Base-by-base conservation (phyloP, 148 eudicot species). In the Vaccinium corymbosum region DNA sequence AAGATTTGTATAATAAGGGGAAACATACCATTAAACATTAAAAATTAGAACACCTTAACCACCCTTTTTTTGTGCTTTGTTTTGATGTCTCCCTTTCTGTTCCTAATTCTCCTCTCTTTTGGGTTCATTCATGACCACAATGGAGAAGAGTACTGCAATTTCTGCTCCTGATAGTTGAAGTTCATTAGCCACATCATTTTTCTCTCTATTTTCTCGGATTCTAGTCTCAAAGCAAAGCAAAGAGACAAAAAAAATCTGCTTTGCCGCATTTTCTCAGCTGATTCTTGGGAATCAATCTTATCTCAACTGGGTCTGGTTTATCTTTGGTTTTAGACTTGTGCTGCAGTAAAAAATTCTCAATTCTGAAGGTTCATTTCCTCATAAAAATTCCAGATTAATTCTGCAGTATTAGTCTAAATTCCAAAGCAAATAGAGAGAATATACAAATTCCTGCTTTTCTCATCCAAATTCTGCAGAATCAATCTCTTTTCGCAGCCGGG, bases 241-340 rank as follows among this genome's bases (percentile, higher is more conserved):
- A 68, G 73, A 68, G 42, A 68, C 42, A n/a, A 25, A 4, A 68
- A 29, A 55, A 22, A 2, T 53, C 2, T 56, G 2, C 25, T 50
- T 50, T 50, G 42, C 81, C 66, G 6, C 66, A 4, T 79, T 79
- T 55, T 55, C 81, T 79, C 49, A 16, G 7, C 70, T 8, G 59
- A 52, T 52, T 52, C 80, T 57, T 85, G 68, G 50, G 80, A 76
- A 84, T 77, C 84, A 87, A n/a, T 83, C 35, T 81, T 51, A 61
- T 82, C 57, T 62, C 70, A 72, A 51, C 56, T 76, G 38, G 74
- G 79, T 52, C 61, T n/a, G 16, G 51, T 75, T 64, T 53, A 12
- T 52, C 20, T 76, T 62, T 50, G 38, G 70, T 22, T 73, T 55
- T 82, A 15, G 15, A 71, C 6, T 50, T 16, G 77, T 4, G 22